phyloP scores from a whole-genome alignment of 2,329 filamentous ascomycete genomes.

The Cercospora sojina region DNA sequence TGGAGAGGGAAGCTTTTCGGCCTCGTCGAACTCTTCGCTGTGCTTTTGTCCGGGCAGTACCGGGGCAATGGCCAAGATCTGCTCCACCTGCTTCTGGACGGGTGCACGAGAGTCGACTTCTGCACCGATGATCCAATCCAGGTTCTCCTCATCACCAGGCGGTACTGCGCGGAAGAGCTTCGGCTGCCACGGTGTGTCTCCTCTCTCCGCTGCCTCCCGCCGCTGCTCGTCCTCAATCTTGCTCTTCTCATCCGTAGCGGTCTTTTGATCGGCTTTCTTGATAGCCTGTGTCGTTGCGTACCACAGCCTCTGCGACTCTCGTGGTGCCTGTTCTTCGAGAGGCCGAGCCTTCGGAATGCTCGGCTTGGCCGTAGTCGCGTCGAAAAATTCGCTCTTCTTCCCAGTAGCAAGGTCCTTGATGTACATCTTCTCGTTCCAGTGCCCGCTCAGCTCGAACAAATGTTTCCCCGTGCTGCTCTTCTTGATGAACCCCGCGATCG shows the following conservation, averaged over 20 bases:
- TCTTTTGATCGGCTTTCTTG: slow-evolving; percentile 77
- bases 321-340: slow-evolving; percentile 79
- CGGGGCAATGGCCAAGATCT: slow-evolving; percentile 83
- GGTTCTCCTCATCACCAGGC: slow-evolving; percentile 65
- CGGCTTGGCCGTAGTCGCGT: slow-evolving; percentile 75
- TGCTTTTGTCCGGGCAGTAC: slow-evolving; percentile 70
- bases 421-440: slow-evolving; percentile 94
- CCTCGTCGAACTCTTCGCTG: slow-evolving; percentile 13
- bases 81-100: slow-evolving; percentile 65
- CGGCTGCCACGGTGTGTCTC: slow-evolving; percentile 82
- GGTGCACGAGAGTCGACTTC: slow-evolving; percentile 68
- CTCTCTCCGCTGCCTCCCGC: slow-evolving; percentile 78
- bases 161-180: slow-evolving; percentile 76
- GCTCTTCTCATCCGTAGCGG: slow-evolving; percentile 94
- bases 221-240: slow-evolving; percentile 90
- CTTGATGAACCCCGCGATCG: slow-evolving; percentile 87
- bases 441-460: slow-evolving; percentile 85
- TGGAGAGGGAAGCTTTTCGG: slow-evolving; percentile 25
- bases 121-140: slow-evolving; percentile 94
- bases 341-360: slow-evolving; percentile 72
- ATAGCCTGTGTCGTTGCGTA: slow-evolving; percentile 76
- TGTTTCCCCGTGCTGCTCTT: slow-evolving; percentile 82
- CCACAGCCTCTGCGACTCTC: slow-evolving; percentile 91
- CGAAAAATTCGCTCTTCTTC: slow-evolving; percentile 85
- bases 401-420: slow-evolving; percentile 83